Base-by-base conservation (phyloP, 257 asterid species). In the Solanum appendiculatum region DNA sequence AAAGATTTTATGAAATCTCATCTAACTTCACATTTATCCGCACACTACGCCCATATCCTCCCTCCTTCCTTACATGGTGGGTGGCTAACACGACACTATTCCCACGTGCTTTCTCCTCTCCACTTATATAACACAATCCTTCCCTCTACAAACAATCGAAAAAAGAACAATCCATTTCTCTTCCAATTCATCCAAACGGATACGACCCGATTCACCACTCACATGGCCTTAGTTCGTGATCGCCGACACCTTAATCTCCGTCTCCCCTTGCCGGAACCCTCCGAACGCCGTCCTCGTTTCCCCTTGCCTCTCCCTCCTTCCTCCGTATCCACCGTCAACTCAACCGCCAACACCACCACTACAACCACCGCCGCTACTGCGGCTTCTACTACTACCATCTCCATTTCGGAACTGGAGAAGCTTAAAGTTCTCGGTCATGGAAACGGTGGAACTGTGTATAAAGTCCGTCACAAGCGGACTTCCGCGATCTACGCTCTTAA, bases 191-290 rank as follows among this genome's bases (percentile, higher is more conserved):
- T 77, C 44, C 88, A n/a, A 21, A 87, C 37, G 80, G 21, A 21
- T 56, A 13, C 86, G 86, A 70, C 80, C 42, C 21, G 1, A 25
- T 14, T 20, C 74, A 40, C 56, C n/a, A 86, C 82, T 33, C 86
- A 48, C 42, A 95, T 96, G 98, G 98, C 96, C 54, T 87, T 94
- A 40, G 97, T 92, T 27, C 94, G 96, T 12, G 92, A 94, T 27
- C 99, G 99, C 88, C 99, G 97, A 82, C 98, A 93, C 33, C 92
- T 93, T 63, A 95, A 94, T 21, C 99, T 96, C 88, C 94, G 98
- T 46, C 98, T 95, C 75, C 96, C 98, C 2, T 60, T 94, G 69
- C 94, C 97, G 31, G 95, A 92, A 2, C 86, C 90, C 87, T 89
- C 96, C 88, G 94, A 94, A 6, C 96, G 94, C 94, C 92, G 97